phyloP scores from a whole-genome alignment of 179 eudicot species.

The Corrigiola litoralis region DNA sequence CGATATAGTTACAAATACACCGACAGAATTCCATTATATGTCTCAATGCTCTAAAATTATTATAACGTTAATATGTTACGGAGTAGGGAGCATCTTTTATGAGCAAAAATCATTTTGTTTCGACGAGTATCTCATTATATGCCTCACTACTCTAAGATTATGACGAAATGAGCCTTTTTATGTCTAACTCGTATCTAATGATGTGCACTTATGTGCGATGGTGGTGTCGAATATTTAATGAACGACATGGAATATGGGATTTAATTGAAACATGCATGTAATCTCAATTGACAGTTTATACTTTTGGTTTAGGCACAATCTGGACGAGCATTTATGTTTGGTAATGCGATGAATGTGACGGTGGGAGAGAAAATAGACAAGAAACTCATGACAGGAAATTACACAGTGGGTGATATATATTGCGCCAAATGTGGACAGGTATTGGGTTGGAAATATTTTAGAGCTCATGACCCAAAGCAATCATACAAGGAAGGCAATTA shows the following conservation, averaged over 20 bases:
- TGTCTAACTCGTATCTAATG: not conserved
- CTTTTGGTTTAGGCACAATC: constrained; percentile 6
- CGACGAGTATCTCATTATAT: no score
- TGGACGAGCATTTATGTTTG: constrained; percentile 25
- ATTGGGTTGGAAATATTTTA: constrained; percentile 33
- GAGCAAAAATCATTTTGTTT: no score
- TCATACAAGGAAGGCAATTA: constrained; percentile 27
- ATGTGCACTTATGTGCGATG: not conserved
- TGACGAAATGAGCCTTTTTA: not conserved
- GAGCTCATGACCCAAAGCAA: constrained; percentile 20
- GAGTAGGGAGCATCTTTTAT: no score
- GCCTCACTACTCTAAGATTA: no score
- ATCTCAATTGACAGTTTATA: not conserved
- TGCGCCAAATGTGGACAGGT: constrained; percentile 26
- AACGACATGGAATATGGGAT: not conserved
- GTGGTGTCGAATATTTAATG: not conserved
- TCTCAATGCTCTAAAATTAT: no score
- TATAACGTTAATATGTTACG: no score
- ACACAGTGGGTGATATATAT: constrained; percentile 12
- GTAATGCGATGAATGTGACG: constrained; percentile 23
- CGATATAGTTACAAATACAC: no score
- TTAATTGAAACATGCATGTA: not conserved
- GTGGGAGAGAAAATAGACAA: constrained; percentile 18
- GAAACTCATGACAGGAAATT: constrained; percentile 14
- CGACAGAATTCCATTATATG: no score